phyloP scores from a whole-genome alignment of 345 rosid species.

The Dipteronia dyeriana region DNA sequence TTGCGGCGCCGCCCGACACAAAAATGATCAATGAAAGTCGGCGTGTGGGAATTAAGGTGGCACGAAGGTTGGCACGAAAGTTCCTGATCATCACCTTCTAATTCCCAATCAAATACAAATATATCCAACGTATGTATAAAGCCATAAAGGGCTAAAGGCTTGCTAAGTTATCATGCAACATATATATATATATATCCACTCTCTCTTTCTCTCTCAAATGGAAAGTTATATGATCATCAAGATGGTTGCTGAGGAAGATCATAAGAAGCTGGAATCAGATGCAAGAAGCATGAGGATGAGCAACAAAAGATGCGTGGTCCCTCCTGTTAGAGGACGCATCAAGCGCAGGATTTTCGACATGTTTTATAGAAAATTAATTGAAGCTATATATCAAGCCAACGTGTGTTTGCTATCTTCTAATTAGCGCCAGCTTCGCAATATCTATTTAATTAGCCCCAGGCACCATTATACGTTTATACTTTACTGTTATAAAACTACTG shows the following conservation, averaged over 20 bases:
- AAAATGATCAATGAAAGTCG: too few relatives aligned
- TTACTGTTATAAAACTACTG: too few relatives aligned
- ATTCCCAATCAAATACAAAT: not conserved
- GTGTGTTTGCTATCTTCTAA: slow-evolving; percentile 14
- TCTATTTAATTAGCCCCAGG: too few relatives aligned
- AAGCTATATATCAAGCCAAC: slow-evolving; percentile 20
- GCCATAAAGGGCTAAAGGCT: too few relatives aligned
- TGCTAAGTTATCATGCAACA: not conserved
- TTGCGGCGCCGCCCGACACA: too few relatives aligned
- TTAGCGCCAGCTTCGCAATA: not conserved
- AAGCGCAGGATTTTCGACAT: slow-evolving; percentile 42
- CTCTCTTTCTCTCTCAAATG: too few relatives aligned
- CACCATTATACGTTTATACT: too few relatives aligned
- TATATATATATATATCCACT: not conserved
- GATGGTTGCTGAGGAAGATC: not conserved
- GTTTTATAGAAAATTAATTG: slow-evolving; percentile 27
- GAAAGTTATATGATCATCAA: not conserved
- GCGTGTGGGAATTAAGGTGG: not conserved
- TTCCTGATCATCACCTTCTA: slow-evolving; percentile 27
- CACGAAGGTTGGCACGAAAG: slow-evolving; percentile 40
- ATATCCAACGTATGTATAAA: not conserved
- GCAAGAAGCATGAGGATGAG: not conserved
- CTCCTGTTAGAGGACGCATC: slow-evolving; percentile 43
- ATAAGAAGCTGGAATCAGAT: not conserved
- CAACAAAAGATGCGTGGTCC: not conserved